Base-by-base conservation (phyloP, 345 rosid genomes). In the Arabidopsis suecica region DNA sequence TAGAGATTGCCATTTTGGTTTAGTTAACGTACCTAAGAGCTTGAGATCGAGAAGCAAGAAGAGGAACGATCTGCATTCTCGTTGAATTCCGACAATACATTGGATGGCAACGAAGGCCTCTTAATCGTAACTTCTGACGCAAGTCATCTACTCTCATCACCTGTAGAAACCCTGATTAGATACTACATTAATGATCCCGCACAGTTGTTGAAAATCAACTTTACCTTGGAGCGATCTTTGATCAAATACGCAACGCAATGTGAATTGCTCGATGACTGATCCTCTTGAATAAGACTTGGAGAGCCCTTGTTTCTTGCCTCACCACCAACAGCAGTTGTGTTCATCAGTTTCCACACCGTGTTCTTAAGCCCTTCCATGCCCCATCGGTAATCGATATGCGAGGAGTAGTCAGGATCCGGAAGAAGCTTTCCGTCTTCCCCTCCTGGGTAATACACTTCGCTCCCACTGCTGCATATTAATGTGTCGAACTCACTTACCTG, bases 51-150 rank as follows among this genome's bases (percentile, higher is more conserved):
- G 98, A 94, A 54, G 98, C 98, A 65, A 90, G 90, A 20, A 91
- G 95, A 78, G 97, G 98, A 65, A 94, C 70, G 28, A 88, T 82
- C 56, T 94, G 98, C 84, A 91, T 44, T 77, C 91, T 86, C 4
- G 92, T 88, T 8, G 89, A 86, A 78, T 80, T 89, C 81, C 97
- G 78, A 84, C 98, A 91, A 34, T 94, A 94, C 96, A 94, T 91
- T 0, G 92, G 97, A 82, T 94, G 98, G 79, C 98, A 91, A 40
- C 98, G 96, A 25, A 94, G 97, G 23, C 98, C 98, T 38, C 98
- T 78, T 86, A 94, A 83, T 75, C 98, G 83, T 57, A 94, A 91
- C 82, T 88, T 94, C 85, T 90, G 97, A 72, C 96, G 87, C 88
- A 94, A 84, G 72, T 94, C 97, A 74, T 94, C 93, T 30, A 94